Conservation (phyloP, 2,329 filamentous ascomycete species). For the Helminthosporium solani region DNA sequence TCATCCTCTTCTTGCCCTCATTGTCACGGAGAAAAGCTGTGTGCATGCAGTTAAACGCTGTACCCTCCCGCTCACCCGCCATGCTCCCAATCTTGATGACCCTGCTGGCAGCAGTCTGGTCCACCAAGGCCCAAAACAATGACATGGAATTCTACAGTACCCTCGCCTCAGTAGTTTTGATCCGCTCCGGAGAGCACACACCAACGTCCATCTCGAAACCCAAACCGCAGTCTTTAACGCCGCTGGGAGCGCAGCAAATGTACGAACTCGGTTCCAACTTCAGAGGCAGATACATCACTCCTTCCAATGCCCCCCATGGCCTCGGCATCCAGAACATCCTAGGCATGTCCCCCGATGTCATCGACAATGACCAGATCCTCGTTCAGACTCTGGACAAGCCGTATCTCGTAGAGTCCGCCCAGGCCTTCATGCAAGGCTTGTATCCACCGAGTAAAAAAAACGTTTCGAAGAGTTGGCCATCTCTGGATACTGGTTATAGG, state of each 20-base stretch:
- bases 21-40: too few species aligned
- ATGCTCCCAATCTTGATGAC: slow-evolving; percentile 32
- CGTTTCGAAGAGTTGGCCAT: slow-evolving; percentile 16
- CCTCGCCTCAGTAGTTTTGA: slow-evolving; percentile 55
- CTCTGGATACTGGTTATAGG: slow-evolving; percentile 39
- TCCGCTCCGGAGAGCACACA: slow-evolving; percentile 57
- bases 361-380: slow-evolving; percentile 50
- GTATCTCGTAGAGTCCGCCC: slow-evolving; percentile 54
- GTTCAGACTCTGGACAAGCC: slow-evolving; percentile 51
- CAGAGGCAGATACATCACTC: slow-evolving; percentile 54
- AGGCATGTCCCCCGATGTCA: slow-evolving; percentile 47
- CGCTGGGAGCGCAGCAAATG: slow-evolving; percentile 57
- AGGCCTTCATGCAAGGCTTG: slow-evolving; percentile 63
- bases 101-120: slow-evolving; percentile 27
- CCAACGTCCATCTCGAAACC: slow-evolving; percentile 37
- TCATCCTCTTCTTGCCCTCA: not conserved
- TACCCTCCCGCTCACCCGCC: slow-evolving; percentile 11
- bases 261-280: slow-evolving; percentile 53
- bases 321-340: slow-evolving; percentile 30
- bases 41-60: too few species aligned
- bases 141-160: slow-evolving; percentile 33
- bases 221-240: slow-evolving; percentile 47
- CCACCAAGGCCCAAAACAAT: slow-evolving; percentile 21
- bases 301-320: slow-evolving; percentile 15
- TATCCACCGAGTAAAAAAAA: slow-evolving; percentile 54